Conservation (phyloP, 108 stramenopile genomes). For the Nitzschia sp. region DNA sequence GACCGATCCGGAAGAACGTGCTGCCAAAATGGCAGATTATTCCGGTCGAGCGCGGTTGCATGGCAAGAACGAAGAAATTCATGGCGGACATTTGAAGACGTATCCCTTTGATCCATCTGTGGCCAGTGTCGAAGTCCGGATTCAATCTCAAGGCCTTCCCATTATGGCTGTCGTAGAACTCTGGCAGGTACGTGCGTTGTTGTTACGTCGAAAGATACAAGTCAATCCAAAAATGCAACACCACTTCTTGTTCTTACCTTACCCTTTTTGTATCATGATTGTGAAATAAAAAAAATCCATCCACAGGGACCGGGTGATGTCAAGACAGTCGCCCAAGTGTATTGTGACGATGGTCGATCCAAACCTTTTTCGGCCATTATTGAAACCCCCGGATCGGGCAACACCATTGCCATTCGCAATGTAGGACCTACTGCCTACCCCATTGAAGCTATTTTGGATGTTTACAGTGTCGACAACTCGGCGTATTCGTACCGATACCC, state of each 20-base stretch:
- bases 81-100: conserved; percentile 13
- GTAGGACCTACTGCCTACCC: conserved; percentile 66
- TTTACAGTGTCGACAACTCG: conserved; percentile 6
- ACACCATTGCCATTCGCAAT: conserved; percentile 63
- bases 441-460: conserved; percentile 50
- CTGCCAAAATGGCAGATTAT: background rate
- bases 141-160: conserved; percentile 59
- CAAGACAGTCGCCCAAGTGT: conserved; percentile 67
- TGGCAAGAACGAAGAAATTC: background rate
- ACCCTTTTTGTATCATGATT: too few relatives aligned
- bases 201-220: conserved; percentile 60
- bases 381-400: conserved; percentile 62
- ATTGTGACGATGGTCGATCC: conserved; percentile 58
- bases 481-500: background rate
- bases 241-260: too few relatives aligned
- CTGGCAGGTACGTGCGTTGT: too few relatives aligned
- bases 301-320: conserved; percentile 72
- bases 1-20: background rate
- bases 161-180: conserved; percentile 60
- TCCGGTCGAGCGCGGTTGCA: background rate
- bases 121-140: conserved; percentile 42
- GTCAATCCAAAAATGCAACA: too few relatives aligned
- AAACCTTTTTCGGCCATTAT: conserved; percentile 62
- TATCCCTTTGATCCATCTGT: conserved; percentile 17
- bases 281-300: too few relatives aligned